Conservation (phyloP, 257 asterid genomes). For the Voacanga thouarsii region DNA sequence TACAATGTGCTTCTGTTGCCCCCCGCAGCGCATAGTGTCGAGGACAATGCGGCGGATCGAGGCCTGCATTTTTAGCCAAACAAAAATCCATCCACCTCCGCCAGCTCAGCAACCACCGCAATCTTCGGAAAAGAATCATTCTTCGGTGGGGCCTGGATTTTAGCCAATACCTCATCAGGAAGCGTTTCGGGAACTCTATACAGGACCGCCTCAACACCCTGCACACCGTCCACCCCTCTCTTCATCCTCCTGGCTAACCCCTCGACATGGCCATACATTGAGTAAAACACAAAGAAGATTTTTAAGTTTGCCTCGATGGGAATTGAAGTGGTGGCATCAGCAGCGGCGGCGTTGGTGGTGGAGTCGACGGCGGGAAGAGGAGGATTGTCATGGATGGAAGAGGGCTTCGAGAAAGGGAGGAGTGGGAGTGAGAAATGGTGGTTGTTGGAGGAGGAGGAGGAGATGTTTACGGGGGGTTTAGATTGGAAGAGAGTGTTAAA, state of each 20-base stretch:
- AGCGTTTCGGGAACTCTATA: constrained; percentile 84
- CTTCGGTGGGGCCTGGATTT: constrained; percentile 74
- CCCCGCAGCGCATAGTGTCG: constrained; percentile 71
- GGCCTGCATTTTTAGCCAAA: no score
- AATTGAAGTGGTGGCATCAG: constrained; percentile 19
- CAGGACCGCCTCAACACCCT: constrained; percentile 68
- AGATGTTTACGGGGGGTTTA: background rate
- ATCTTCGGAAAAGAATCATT: constrained; percentile 66
- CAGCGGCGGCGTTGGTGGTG: constrained; percentile 9
- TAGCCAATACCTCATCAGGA: constrained; percentile 50
- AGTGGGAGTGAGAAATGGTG: background rate
- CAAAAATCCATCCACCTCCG: constrained; percentile 71
- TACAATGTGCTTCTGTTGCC: constrained; percentile 17
- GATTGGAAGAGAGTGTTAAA: background rate
- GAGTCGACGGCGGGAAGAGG: constrained; percentile 13
- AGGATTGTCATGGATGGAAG: constrained; percentile 20
- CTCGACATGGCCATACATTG: constrained; percentile 98
- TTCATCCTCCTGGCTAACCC: constrained; percentile 77
- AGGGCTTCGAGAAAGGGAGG: constrained; percentile 15
- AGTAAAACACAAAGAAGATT: constrained; percentile 73
- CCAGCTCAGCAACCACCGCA: constrained; percentile 51
- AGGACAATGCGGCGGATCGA: constrained; percentile 49
- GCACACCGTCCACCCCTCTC: constrained; percentile 67
- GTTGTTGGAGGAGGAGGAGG: background rate
- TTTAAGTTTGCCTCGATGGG: constrained; percentile 31